These are phyloP conservation scores for Phyllosticta citrichinensis DNA, from an alignment of 2,329 filamentous ascomycete genomes.

Conservation along the genomic window DNA sequence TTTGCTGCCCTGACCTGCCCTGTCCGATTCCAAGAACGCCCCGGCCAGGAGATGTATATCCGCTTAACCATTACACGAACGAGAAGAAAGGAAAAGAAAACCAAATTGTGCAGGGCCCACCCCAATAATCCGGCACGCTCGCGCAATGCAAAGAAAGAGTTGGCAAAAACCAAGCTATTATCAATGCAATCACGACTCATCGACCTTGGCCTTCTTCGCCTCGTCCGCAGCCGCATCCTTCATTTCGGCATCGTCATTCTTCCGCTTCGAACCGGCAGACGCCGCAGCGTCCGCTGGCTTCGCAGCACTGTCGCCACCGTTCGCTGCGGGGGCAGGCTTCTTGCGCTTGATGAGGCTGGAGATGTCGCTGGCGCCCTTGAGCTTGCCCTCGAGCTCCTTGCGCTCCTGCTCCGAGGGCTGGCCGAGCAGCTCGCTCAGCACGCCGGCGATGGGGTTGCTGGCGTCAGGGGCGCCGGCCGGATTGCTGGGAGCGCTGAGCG, in stretches of 20 bases:
- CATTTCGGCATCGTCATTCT: constrained; percentile 10
- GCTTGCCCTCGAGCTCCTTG: constrained; percentile 60
- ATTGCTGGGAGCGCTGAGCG: constrained; percentile 45
- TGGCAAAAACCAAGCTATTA: too few relatives aligned
- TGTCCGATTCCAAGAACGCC: too few relatives aligned
- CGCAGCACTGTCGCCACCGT: constrained; percentile 1
- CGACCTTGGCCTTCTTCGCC: not conserved
- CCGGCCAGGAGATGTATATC: too few relatives aligned
- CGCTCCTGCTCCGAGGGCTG: constrained; percentile 51
- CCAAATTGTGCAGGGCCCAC: too few relatives aligned
- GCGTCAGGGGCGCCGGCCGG: constrained; percentile 38
- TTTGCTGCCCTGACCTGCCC: too few relatives aligned
- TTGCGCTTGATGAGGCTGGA: constrained; percentile 64
- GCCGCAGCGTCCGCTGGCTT: not conserved
- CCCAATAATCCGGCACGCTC: too few relatives aligned
- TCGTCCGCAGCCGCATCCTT: constrained; percentile 9
- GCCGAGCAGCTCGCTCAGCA: constrained; percentile 55
- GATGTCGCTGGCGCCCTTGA: constrained; percentile 63
- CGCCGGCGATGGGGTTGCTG: constrained; percentile 41
- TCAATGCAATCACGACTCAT: not conserved
- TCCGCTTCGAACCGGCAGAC: constrained; percentile 2
- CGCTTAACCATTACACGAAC: too few relatives aligned
- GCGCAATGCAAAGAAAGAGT: too few relatives aligned
- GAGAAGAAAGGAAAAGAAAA: too few relatives aligned
- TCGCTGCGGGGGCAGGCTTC: constrained; percentile 19